Evolutionary conservation across 192 early-diverging fungal genomes (phyloP).

Genomic region (Coemansia sp.): DNA sequence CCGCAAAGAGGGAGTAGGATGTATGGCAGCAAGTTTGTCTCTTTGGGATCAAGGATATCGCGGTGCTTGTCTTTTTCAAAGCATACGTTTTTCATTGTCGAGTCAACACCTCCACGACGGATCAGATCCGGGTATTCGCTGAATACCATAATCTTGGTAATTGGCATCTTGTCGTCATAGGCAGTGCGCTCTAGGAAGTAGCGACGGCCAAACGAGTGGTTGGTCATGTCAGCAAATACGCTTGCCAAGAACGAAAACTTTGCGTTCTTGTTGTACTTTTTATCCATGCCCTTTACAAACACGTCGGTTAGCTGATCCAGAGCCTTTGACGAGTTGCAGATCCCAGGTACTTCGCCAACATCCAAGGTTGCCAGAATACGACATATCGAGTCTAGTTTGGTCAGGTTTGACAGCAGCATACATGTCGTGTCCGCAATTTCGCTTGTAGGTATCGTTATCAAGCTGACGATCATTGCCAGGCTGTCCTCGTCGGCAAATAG

Average conservation of each 20-base stretch:
- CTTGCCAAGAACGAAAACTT: conserved; percentile 83
- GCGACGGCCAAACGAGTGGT: conserved; percentile 64
- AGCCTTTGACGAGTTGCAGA: conserved; percentile 50
- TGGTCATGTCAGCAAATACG: conserved; percentile 88
- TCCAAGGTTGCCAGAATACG: conserved; percentile 54
- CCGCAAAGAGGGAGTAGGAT: conserved; percentile 87
- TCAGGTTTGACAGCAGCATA: conserved; percentile 91
- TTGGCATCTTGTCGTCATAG: conserved; percentile 64
- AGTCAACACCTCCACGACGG: conserved; percentile 85
- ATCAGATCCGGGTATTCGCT: conserved; percentile 79
- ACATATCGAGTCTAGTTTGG: conserved; percentile 65
- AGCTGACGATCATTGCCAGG: conserved; percentile 62
- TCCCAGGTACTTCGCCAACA: conserved; percentile 22
- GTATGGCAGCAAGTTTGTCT: conserved; percentile 81
- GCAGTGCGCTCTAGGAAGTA: conserved; percentile 65
- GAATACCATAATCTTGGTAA: conserved; percentile 85
- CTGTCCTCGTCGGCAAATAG: conserved; percentile 71
- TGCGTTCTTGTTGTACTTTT: conserved; percentile 75
- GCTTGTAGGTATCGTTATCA: conserved; percentile 65
- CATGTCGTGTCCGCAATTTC: conserved; percentile 71
- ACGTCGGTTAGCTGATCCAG: conserved; percentile 87
- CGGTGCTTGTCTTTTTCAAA: conserved; percentile 73
- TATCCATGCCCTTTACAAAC: conserved; percentile 80
- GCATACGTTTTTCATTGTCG: conserved; percentile 86
- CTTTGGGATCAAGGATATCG: conserved; percentile 62